Base-by-base conservation (phyloP, 2,329 filamentous ascomycete genomes). In the Fusarium protoensiforme region DNA sequence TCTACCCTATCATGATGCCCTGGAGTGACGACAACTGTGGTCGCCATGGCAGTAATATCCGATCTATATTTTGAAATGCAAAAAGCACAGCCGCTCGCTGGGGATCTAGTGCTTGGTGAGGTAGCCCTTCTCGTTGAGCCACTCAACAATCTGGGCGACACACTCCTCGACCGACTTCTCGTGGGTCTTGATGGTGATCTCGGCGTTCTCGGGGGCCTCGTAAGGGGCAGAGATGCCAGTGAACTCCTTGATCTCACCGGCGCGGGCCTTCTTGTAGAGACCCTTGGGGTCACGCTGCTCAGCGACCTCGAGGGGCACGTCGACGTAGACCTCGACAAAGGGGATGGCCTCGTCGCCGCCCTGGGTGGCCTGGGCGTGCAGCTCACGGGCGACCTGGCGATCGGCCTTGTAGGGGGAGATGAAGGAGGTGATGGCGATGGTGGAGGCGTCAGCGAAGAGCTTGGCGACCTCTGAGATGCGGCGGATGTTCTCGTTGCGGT, bases 281-380 rank as follows among this genome's bases (percentile, higher is more conserved):
- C 96, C 96, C 90, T 99, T 99, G 57, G 96, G 96, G 81, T 99
- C 96, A 72, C 96, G 91, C 89, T 96, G 88, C 90, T 98, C 96
- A 39, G 96, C 96, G 51, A 96, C 94, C 83, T 94, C 94, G 75
- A 98, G 89, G 16, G 95, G 93, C 14, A 98, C 91, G 83, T 99
- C 95, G 72, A 99, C 92, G 80, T 91, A 97, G 67, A 98, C 94
- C 85, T 99, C 96, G 75, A 99, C 89, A 81, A 99, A 99, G 11
- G 93, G 92, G 65, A 98, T 89, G 0, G 93, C 82, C 75, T 93
- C 92, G 77, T 92, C 92, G 67, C 85, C 85, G 65, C 84, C 84
- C 59, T 88, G 83, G 61, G 69, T 77, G 38, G 83, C 78, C 65
- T 89, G 86, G 2, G 89, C 87, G 85, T 99, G 96, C 78, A 99